These are phyloP conservation scores for Sequoiadendron giganteum DNA, from an alignment of 75 land plant species.

Conservation along the genomic window DNA sequence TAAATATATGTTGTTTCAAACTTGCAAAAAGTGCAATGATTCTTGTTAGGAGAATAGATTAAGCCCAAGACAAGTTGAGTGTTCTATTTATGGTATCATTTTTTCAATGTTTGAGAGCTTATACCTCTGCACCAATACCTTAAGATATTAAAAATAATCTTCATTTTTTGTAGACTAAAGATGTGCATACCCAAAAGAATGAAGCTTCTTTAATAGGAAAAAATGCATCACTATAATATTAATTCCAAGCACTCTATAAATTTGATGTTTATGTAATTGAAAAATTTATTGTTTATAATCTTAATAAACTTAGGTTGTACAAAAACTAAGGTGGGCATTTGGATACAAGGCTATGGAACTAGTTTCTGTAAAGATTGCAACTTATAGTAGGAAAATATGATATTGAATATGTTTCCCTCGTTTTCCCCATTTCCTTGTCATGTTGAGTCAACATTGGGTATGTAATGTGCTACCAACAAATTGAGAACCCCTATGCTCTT, in stretches of 20 bases:
- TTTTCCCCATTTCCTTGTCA: neutral
- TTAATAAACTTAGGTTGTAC: neutral
- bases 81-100: neutral
- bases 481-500: neutral
- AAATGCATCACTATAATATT: neutral
- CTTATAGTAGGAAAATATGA: neutral
- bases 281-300: neutral
- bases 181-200: neutral
- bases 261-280: neutral
- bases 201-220: neutral
- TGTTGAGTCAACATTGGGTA: neutral
- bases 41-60: neutral
- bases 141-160: neutral
- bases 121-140: neutral
- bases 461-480: neutral
- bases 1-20: slow-evolving; percentile 85
- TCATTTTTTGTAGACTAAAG: neutral
- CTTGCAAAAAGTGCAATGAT: slow-evolving; percentile 34
- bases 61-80: neutral
- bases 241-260: neutral
- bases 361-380: neutral
- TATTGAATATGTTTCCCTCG: neutral
- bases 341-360: neutral
- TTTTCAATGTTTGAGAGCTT: neutral
- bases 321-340: neutral